Evolutionary conservation across 1,139 yeast species (phyloP).

Genomic region (Wickerhamomyces sp.): DNA sequence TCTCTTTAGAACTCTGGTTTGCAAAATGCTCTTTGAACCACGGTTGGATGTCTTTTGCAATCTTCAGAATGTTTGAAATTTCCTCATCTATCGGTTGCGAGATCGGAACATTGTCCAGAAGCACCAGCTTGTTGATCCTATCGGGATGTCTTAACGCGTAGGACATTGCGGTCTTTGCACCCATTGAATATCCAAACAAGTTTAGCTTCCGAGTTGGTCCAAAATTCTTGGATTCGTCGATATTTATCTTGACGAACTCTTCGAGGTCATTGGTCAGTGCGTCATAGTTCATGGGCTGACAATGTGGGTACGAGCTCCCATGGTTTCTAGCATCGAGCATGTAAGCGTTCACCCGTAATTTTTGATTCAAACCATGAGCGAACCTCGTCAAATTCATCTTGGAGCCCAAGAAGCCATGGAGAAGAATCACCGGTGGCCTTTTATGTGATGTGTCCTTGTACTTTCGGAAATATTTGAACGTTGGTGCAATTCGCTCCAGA

Average conservation of each 20-base stretch:
- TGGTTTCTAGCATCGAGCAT: conserved; percentile 51
- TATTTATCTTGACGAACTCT: conserved; percentile 8
- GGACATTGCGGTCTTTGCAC: conserved; percentile 45
- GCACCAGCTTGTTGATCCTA: conserved; percentile 31
- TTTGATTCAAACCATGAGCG: conserved; percentile 3
- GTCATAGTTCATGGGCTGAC: conserved; percentile 38
- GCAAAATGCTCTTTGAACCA: conserved; percentile 1
- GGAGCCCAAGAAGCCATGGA: conserved; percentile 23
- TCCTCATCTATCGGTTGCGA: conserved; percentile 9
- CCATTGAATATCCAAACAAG: conserved; percentile 47
- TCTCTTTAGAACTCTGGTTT: background rate
- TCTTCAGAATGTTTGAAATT: conserved; percentile 4
- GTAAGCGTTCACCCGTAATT: conserved; percentile 11
- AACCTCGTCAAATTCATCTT: conserved; percentile 10
- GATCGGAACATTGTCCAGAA: conserved; percentile 42
- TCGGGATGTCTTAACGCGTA: conserved; percentile 32
- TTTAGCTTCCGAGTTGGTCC: conserved; percentile 1
- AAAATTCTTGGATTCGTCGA: too few species aligned
- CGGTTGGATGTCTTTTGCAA: conserved; percentile 1
- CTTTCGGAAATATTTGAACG: too few species aligned
- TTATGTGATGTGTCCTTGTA: too few species aligned
- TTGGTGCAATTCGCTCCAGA: too few species aligned
- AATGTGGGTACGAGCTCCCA: conserved; percentile 39
- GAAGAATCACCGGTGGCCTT: conserved; percentile 19
- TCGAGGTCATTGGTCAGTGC: conserved; percentile 40